Conservation (phyloP, 805 yeast species). For the Metahyphopichia silvanorum region DNA sequence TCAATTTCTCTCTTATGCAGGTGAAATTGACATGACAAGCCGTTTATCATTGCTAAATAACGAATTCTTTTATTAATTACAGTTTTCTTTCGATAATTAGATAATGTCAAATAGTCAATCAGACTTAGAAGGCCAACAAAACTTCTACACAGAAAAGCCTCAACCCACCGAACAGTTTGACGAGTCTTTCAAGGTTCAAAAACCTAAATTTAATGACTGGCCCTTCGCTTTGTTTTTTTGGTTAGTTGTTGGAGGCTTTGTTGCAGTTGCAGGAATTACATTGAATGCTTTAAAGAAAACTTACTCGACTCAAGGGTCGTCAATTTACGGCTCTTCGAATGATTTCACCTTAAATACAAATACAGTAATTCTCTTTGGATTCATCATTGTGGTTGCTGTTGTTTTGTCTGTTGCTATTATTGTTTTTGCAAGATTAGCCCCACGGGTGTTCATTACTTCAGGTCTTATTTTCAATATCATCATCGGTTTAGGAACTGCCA, state of each 20-base stretch:
- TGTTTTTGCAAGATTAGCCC: slow-evolving; percentile 58
- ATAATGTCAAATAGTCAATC: not conserved
- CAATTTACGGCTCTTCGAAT: slow-evolving; percentile 52
- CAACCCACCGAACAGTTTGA: slow-evolving; percentile 45
- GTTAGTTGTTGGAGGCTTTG: slow-evolving; percentile 56
- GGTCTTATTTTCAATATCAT: slow-evolving; percentile 67
- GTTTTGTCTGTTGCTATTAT: slow-evolving; percentile 57
- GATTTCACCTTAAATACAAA: slow-evolving; percentile 71
- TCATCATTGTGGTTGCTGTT: slow-evolving; percentile 58
- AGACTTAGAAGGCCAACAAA: slow-evolving; percentile 26
- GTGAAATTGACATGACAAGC: slow-evolving; percentile 1
- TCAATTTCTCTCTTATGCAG: slow-evolving; percentile 1
- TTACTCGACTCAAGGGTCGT: slow-evolving; percentile 55
- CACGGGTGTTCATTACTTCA: slow-evolving; percentile 62
- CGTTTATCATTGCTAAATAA: slow-evolving; percentile 1
- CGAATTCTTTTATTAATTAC: too few relatives aligned
- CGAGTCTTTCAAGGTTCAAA: slow-evolving; percentile 62
- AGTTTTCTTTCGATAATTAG: too few relatives aligned
- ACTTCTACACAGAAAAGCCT: slow-evolving; percentile 28
- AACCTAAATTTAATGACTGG: slow-evolving; percentile 69
- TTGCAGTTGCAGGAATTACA: slow-evolving; percentile 66
- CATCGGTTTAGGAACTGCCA: slow-evolving; percentile 71
- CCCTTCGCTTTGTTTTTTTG: slow-evolving; percentile 57
- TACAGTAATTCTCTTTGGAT: slow-evolving; percentile 66
- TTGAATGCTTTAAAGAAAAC: slow-evolving; percentile 60